phyloP scores from a whole-genome alignment of 169 alveolate species.

The Eimeria acervulina region DNA sequence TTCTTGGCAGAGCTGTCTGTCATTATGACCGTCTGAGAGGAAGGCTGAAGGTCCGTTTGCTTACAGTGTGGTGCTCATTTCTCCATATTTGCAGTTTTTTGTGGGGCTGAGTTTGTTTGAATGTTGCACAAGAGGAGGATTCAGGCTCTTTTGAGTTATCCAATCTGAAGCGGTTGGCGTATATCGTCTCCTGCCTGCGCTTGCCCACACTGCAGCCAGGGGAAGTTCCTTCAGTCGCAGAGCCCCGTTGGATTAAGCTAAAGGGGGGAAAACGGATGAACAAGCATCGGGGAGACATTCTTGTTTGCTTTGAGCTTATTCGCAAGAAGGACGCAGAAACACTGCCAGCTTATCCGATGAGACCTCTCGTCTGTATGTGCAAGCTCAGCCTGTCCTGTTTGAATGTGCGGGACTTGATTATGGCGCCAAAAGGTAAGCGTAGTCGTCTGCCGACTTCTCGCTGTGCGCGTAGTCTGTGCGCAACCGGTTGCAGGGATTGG shows the following conservation, averaged over 20 bases:
- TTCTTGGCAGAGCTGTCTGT: conserved; percentile 87
- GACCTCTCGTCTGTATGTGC: conserved; percentile 90
- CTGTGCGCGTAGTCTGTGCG: not conserved
- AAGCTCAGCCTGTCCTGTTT: conserved; percentile 88
- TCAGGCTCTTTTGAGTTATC: not conserved
- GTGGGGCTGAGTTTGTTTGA: not conserved
- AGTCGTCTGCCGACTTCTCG: not conserved
- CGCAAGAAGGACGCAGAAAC: conserved; percentile 89
- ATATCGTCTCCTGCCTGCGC: not conserved
- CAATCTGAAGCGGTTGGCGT: not conserved
- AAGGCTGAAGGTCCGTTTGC: conserved; percentile 72
- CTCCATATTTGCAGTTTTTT: not conserved
- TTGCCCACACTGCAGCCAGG: conserved; percentile 34
- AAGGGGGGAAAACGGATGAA: conserved; percentile 86
- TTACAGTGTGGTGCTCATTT: not conserved
- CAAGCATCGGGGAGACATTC: conserved; percentile 87
- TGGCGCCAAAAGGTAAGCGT: conserved; percentile 83
- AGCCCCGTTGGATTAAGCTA: conserved; percentile 93
- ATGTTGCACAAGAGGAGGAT: not conserved
- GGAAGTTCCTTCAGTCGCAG: conserved; percentile 80
- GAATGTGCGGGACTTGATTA: conserved; percentile 89
- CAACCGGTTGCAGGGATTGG: not conserved
- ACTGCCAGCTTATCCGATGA: conserved; percentile 92
- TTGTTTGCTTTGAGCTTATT: conserved; percentile 91
- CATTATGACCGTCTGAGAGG: conserved; percentile 86